These are phyloP conservation scores for Sugiyamaella americana DNA, from an alignment of 805 yeast genomes.

Conservation along the genomic window DNA sequence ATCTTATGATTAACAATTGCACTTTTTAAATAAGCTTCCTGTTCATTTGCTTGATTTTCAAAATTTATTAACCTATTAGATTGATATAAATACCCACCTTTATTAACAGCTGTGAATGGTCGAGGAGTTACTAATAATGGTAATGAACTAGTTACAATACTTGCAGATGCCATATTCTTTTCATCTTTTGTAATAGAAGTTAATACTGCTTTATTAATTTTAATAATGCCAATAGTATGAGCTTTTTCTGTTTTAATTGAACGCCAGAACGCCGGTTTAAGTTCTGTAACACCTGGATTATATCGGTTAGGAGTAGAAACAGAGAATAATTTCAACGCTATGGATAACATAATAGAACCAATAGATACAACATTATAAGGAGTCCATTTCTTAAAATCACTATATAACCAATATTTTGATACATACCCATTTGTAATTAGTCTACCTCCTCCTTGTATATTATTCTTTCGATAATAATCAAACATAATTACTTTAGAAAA, in stretches of 20 bases:
- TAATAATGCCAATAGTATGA: conserved; percentile 69
- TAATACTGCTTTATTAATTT: conserved; percentile 61
- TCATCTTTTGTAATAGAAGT: conserved; percentile 59
- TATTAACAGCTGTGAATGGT: conserved; percentile 75
- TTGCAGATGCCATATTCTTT: conserved; percentile 39
- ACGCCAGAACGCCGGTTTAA: conserved; percentile 86
- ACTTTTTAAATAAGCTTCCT: conserved; percentile 74
- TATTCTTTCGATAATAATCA: not conserved
- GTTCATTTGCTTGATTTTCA: conserved; percentile 74
- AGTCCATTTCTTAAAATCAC: conserved; percentile 40
- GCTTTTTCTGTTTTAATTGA: conserved; percentile 73
- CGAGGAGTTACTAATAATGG: conserved; percentile 88
- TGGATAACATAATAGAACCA: conserved; percentile 70
- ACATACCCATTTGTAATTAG: not conserved
- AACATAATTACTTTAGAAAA: not conserved
- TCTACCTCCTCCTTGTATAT: not conserved
- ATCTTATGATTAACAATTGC: conserved; percentile 65
- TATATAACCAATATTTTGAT: not conserved
- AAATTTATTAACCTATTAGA: conserved; percentile 6
- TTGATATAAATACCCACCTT: conserved; percentile 76
- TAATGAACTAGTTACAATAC: conserved; percentile 67
- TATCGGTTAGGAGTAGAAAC: conserved; percentile 71
- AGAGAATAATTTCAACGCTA: conserved; percentile 70
- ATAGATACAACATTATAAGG: conserved; percentile 53
- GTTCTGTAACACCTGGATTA: conserved; percentile 60